Conservation (phyloP, 1,284 basidiomycete species). For the Ceratobasidium theobromae region DNA sequence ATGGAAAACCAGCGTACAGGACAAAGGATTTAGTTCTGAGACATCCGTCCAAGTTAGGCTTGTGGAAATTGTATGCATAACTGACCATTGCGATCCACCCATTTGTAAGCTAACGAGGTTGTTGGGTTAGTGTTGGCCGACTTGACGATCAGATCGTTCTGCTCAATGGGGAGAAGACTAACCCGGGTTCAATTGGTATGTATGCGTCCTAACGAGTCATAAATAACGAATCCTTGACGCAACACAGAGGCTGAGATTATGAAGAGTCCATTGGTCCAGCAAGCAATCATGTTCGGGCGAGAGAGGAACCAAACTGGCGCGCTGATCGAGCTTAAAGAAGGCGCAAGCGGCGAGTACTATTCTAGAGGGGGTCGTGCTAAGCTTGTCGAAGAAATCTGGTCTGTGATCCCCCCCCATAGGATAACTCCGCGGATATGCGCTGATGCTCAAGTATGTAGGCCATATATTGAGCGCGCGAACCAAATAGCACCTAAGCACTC, state of each 20-base stretch:
- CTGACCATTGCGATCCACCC: neutral
- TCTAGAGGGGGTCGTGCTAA: constrained; percentile 41
- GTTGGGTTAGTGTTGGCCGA: constrained; percentile 13
- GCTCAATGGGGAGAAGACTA: constrained; percentile 41
- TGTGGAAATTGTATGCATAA: constrained; percentile 13
- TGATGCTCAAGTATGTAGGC: constrained; percentile 37
- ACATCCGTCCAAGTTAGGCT: constrained; percentile 23
- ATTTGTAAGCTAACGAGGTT: neutral
- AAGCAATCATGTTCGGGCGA: constrained; percentile 47
- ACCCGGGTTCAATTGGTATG: constrained; percentile 48
- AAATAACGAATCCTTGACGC: constrained; percentile 39
- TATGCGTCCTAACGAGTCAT: constrained; percentile 43
- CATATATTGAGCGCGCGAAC: constrained; percentile 49
- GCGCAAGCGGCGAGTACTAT: constrained; percentile 43
- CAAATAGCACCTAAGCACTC: constrained; percentile 45
- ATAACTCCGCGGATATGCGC: constrained; percentile 44
- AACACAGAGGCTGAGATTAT: constrained; percentile 39
- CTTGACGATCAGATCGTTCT: constrained; percentile 33
- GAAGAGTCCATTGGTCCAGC: constrained; percentile 43
- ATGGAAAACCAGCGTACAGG: constrained; percentile 17
- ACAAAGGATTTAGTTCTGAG: constrained; percentile 28
- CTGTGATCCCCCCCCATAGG: constrained; percentile 19
- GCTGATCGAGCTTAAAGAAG: constrained; percentile 46
- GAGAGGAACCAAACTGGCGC: constrained; percentile 50
- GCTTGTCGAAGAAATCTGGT: constrained; percentile 47